Base-by-base conservation (phyloP, 2,329 filamentous ascomycete species). In the Phyllosticta paracitricarpa region DNA sequence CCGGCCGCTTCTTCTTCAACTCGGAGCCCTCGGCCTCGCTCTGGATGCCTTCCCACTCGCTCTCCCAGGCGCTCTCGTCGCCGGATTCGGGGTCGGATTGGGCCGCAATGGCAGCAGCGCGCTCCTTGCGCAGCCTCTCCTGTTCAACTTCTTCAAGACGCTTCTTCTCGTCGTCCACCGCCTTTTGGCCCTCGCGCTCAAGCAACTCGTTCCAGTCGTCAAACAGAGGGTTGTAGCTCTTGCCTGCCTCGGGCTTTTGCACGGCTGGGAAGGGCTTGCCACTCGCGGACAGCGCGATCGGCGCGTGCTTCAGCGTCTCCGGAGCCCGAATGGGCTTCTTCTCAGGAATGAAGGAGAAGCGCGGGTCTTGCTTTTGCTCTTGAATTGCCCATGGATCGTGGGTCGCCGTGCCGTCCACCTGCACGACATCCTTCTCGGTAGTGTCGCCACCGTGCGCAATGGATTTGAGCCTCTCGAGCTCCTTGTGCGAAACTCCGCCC, bases 31-130 rank as follows among this genome's bases (percentile, higher is more conserved):
- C 76, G 14, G 68, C 68, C 26, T 74, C 76, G 63, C 76, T 79
- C 51, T 72, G 68, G 63, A 80, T 77, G 9, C 82, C 84, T 61
- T 90, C 83, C 71, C 82, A 83, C 66, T 86, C 91, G 71, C 90
- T 96, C 77, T 96, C 93, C 91, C 91, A 97, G 14, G 89, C 91
- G 55, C 89, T 94, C 71, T 96, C 92, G 68, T 95, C 91, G 67
- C 94, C 91, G 85, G 84, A 64, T 69, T 89, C 86, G 0, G 86
- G 87, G 17, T 89, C 89, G 57, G 91, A 88, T 2, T 88, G 86
- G 66, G 89, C 84, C 2, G 88, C 89, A 19, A 87, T 86, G 9
- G 88, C 92, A 52, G 84, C 84, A 0, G 86, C 83, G 19, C 88
- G 84, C 68, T 91, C 89, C 66, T 83, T 77, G 68, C 82, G 86